Base-by-base conservation (phyloP, 306 rosid species). In the Morella rubra region DNA sequence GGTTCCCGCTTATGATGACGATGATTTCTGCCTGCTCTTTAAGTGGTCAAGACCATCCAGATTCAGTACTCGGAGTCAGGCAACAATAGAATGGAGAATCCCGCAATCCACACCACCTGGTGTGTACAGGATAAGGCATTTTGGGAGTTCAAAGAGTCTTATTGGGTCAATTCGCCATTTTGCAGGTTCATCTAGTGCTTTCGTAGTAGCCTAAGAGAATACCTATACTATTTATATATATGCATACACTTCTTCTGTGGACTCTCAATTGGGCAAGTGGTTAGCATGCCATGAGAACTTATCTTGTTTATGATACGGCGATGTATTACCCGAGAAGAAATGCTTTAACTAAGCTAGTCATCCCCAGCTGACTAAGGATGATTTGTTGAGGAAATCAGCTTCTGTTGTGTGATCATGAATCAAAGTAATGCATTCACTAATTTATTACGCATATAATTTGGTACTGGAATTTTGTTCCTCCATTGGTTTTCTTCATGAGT, bases 21-120 rank as follows among this genome's bases (percentile, higher is more conserved):
- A 94, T 10, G 97, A 94, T 79, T 91, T 94, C 83, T 89, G 96
- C 88, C 86, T 94, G 74, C 88, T 91, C 8, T 94, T 89, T 53
- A 91, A 82, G 86, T 91, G 98, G 98, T 90, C 97, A 14, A 84
- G 98, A 75, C 95, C 95, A 40, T 75, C 70, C 49, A 87, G 69
- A 73, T 80, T 94, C 32, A 94, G 97, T 59, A 14, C 91, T 13
- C 78, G 62, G 50, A 91, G 97, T 82, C 77, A 59, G 52, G 97
- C 97, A 62, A 86, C 94, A 69, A 80, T 94, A n/a, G 93, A 94
- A 76, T 94, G 98, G 98, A 90, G 87, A 80, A 87, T 91, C 71
- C 95, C 98, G 1, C 18, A 78, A 56, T 80, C 82, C 22, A 85
- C 89, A 19, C 59, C 86, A 62, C 85, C 90, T 5, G 98, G 97